phyloP scores from a whole-genome alignment of 306 rosid species.

The Parietaria judaica region DNA sequence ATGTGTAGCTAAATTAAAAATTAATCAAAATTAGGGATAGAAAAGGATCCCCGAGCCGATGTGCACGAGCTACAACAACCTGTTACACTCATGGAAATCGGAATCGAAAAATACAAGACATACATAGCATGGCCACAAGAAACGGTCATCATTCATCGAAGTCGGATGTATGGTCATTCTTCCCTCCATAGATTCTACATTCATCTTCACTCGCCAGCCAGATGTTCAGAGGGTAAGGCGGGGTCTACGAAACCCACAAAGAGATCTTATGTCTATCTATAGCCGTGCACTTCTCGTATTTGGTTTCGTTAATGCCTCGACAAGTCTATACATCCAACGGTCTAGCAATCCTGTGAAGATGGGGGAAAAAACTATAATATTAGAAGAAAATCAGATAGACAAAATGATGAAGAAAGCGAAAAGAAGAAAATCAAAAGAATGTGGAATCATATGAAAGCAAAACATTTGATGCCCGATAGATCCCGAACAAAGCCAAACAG shows the following conservation, averaged over 20 bases:
- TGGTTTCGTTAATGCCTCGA: constrained; percentile 69
- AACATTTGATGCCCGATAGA: background rate
- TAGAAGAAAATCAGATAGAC: background rate
- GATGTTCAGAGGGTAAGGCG: constrained; percentile 11
- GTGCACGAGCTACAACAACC: constrained; percentile 12
- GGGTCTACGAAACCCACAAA: background rate
- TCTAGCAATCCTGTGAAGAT: constrained; percentile 73
- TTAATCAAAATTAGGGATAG: constrained; percentile 2
- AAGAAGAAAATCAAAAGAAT: background rate
- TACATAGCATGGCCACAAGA: background rate
- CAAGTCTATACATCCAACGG: constrained; percentile 84
- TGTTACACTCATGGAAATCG: background rate
- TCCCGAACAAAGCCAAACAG: too few relatives aligned
- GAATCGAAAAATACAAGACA: constrained; percentile 7
- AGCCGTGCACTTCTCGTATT: constrained; percentile 36
- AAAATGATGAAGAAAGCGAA: background rate
- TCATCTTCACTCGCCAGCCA: constrained; percentile 11
- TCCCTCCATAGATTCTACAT: constrained; percentile 5
- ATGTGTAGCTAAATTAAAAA: constrained; percentile 5
- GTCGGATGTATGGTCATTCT: too few relatives aligned
- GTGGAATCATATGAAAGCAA: background rate
- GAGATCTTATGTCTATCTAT: constrained; percentile 20
- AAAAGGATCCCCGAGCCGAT: constrained; percentile 1
- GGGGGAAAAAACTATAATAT: background rate
- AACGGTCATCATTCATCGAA: background rate